Percentiles rank a stretch among this genome's conserved stretches.
These are phyloP conservation scores for Aspergillus jensenii DNA, from an alignment of 2,329 filamentous ascomycete species.

Conservation along the genomic window DNA sequence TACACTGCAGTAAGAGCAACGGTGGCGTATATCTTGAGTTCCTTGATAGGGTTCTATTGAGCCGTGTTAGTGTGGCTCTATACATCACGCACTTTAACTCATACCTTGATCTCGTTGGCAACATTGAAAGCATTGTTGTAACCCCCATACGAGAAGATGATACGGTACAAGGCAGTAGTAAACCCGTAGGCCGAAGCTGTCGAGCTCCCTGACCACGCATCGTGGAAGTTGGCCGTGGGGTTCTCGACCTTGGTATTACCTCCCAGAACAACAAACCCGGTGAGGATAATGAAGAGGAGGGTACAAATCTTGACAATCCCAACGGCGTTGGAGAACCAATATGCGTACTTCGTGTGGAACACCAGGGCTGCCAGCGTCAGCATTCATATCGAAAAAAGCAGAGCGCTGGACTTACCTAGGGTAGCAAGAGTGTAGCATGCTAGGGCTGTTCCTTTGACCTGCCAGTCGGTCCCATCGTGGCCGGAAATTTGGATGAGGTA, in stretches of 20 bases:
- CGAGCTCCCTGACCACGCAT: slow-evolving; percentile 54
- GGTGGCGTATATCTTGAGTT: slow-evolving; percentile 52
- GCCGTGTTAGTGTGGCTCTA: too few relatives aligned
- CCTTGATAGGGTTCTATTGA: slow-evolving; percentile 57
- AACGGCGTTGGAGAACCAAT: slow-evolving; percentile 57
- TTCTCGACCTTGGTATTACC: slow-evolving; percentile 54
- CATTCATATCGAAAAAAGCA: neutral
- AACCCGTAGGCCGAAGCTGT: slow-evolving; percentile 48
- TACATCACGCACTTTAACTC: neutral
- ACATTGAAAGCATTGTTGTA: slow-evolving; percentile 63
- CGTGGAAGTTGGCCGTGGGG: slow-evolving; percentile 54
- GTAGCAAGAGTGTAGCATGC: slow-evolving; percentile 62
- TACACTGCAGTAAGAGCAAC: slow-evolving; percentile 54
- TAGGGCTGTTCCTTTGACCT: slow-evolving; percentile 65
- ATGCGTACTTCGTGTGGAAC: slow-evolving; percentile 58
- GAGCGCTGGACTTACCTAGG: slow-evolving; percentile 44
- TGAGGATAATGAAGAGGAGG: slow-evolving; percentile 61
- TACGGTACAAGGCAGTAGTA: slow-evolving; percentile 58
- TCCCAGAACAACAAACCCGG: slow-evolving; percentile 62
- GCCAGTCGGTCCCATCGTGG: slow-evolving; percentile 55
- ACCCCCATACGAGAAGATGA: slow-evolving; percentile 59
- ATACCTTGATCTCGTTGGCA: slow-evolving; percentile 58
- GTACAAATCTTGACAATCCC: slow-evolving; percentile 61
- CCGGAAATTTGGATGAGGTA: slow-evolving; percentile 63
- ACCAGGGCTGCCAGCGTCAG: slow-evolving; percentile 36